Percentiles rank a stretch among this genome's conserved stretches.
Conservation (phyloP, 495 filamentous ascomycete species). For the Podospora anserina region DNA sequence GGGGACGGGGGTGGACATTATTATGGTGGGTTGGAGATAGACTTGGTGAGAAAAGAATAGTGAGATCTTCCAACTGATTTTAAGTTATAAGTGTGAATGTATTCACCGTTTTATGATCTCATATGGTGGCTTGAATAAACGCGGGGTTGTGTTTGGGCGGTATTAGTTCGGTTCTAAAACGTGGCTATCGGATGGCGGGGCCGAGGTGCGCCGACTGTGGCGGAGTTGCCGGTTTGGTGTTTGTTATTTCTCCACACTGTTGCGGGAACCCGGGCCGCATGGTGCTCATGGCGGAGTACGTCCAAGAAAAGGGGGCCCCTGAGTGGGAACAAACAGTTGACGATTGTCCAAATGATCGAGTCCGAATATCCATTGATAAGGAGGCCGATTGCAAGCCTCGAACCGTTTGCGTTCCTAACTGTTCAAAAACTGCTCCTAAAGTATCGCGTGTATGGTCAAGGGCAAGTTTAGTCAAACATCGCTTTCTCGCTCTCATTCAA, state of each 20-base stretch:
- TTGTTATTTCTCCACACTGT: not conserved
- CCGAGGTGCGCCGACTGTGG: not conserved
- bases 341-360: not conserved
- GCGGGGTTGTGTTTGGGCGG: too few relatives aligned
- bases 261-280: not conserved
- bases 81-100: not conserved
- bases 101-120: not conserved
- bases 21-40: not conserved
- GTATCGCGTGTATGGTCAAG: too few relatives aligned
- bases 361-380: too few relatives aligned
- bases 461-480: too few relatives aligned
- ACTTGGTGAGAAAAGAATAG: not conserved
- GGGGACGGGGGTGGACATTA: not conserved
- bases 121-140: not conserved
- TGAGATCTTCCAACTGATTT: not conserved
- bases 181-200: not conserved
- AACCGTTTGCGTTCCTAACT: too few relatives aligned
- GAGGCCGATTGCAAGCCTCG: too few relatives aligned
- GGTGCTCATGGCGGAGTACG: not conserved
- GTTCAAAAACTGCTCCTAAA: too few relatives aligned
- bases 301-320: not conserved
- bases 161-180: not conserved
- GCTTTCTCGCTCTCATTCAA: too few relatives aligned
- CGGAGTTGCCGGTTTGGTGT: not conserved
- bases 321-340: not conserved